Conservation (phyloP, 345 rosid species). For the Angophora floribunda region DNA sequence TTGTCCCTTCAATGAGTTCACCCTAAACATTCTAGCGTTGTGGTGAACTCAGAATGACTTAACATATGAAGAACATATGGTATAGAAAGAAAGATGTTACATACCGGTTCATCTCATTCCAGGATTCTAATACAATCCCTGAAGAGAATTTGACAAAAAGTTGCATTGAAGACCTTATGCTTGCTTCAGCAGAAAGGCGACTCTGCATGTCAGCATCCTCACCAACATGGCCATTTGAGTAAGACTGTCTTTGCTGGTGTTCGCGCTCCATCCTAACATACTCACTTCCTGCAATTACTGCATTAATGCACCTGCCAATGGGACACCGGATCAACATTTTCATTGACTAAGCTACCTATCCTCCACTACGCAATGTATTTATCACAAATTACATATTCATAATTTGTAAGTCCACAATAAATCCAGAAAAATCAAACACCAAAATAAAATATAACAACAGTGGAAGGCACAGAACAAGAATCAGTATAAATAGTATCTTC, state of each 20-base stretch:
- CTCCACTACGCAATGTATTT: background rate
- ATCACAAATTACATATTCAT: background rate
- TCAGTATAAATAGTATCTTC: background rate
- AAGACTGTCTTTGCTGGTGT: conserved; percentile 58
- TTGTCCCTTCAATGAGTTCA: background rate
- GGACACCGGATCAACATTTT: background rate
- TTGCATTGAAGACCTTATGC: conserved; percentile 89
- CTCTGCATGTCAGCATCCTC: conserved; percentile 69
- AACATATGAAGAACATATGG: background rate
- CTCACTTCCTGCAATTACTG: conserved; percentile 93
- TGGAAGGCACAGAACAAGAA: background rate
- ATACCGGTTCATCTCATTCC: conserved; percentile 83
- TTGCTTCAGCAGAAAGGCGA: conserved; percentile 73
- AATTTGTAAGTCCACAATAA: background rate
- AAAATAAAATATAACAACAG: background rate
- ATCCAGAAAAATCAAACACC: background rate
- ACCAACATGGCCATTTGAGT: conserved; percentile 58
- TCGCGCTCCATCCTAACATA: conserved; percentile 76
- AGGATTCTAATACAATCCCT: conserved; percentile 76
- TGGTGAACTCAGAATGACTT: background rate
- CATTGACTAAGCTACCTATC: background rate
- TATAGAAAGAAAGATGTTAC: background rate
- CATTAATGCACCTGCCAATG: conserved; percentile 71
- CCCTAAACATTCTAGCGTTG: background rate
- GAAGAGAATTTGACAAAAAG: conserved; percentile 85